Percentiles rank a stretch among this genome's conserved stretches.
These are phyloP conservation scores for Vicia villosa DNA, from an alignment of 306 rosid species.

Conservation along the genomic window DNA sequence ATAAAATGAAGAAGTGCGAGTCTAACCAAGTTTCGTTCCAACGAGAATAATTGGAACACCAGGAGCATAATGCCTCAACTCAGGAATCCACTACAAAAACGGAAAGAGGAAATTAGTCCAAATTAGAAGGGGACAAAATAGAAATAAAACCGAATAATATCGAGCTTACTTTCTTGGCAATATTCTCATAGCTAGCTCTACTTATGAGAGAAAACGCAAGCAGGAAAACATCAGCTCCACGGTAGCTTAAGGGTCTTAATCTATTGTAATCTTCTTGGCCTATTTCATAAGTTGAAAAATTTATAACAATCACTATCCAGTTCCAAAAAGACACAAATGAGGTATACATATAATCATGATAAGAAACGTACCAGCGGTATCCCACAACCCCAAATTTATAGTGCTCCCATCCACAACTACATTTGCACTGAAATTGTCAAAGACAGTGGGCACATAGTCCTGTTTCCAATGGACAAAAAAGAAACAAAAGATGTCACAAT, in stretches of 20 bases:
- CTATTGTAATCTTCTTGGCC: slow-evolving; percentile 99
- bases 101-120: neutral
- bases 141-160: slow-evolving; percentile 9
- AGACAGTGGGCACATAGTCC: slow-evolving; percentile 98
- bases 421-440: slow-evolving; percentile 97
- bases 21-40: slow-evolving; percentile 97
- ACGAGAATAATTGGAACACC: slow-evolving; percentile 95
- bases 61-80: slow-evolving; percentile 97
- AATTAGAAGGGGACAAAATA: slow-evolving; percentile 18
- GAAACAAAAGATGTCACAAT: slow-evolving; percentile 42
- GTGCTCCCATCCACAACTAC: slow-evolving; percentile 99
- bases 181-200: slow-evolving; percentile 97
- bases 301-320: slow-evolving; percentile 33
- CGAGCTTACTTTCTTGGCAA: slow-evolving; percentile 83
- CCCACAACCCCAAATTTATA: slow-evolving; percentile 96
- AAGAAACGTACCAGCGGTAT: slow-evolving; percentile 78
- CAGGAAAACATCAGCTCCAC: slow-evolving; percentile 97
- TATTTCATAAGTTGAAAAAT: slow-evolving; percentile 53
- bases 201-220: slow-evolving; percentile 95
- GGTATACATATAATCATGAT: neutral
- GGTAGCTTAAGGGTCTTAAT: slow-evolving; percentile 94
- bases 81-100: slow-evolving; percentile 85
- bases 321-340: neutral
- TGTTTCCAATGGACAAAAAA: slow-evolving; percentile 45
- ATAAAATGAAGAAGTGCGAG: slow-evolving; percentile 40